Conservation (phyloP, 495 filamentous ascomycete species). For the Aspergillus saccharolyticus region DNA sequence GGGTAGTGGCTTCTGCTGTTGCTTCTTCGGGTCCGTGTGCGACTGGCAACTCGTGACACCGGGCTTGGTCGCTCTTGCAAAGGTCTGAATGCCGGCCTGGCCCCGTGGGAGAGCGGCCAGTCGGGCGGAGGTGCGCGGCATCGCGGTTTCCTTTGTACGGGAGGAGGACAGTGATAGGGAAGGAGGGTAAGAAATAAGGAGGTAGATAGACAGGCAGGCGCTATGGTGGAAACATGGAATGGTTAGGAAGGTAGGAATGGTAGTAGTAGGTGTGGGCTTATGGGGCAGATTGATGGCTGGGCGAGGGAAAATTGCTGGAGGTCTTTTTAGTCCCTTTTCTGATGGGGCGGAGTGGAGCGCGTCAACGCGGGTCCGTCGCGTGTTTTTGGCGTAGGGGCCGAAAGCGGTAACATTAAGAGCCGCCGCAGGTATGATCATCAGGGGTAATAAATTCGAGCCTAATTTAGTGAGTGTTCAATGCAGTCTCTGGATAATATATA, state of each 20-base stretch:
- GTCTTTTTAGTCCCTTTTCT: not conserved
- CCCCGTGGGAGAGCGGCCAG: slow-evolving; percentile 28
- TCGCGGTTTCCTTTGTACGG: slow-evolving; percentile 24
- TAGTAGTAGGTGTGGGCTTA: not conserved
- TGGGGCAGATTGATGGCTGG: not conserved
- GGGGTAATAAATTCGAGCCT: no score
- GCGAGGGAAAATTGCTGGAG: not conserved
- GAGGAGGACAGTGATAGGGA: not conserved
- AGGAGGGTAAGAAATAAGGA: slow-evolving; percentile 4
- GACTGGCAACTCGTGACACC: slow-evolving; percentile 24
- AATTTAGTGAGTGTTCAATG: no score
- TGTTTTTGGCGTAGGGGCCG: slow-evolving; percentile 5
- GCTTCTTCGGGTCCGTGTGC: slow-evolving; percentile 17
- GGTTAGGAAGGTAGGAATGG: slow-evolving; percentile 4
- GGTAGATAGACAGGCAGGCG: slow-evolving; percentile 13
- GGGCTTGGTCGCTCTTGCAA: slow-evolving; percentile 42
- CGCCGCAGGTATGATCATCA: not conserved
- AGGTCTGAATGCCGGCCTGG: slow-evolving; percentile 36
- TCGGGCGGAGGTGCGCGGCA: slow-evolving; percentile 33
- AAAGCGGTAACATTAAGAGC: slow-evolving; percentile 6
- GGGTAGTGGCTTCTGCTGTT: not conserved
- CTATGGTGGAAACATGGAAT: slow-evolving; percentile 22
- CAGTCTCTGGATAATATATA: no score
- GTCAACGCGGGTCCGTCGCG: slow-evolving; percentile 9
- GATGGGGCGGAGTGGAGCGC: slow-evolving; percentile 5